Base-by-base conservation (phyloP, 2,329 filamentous ascomycete species). In the Didymella keratinophila region DNA sequence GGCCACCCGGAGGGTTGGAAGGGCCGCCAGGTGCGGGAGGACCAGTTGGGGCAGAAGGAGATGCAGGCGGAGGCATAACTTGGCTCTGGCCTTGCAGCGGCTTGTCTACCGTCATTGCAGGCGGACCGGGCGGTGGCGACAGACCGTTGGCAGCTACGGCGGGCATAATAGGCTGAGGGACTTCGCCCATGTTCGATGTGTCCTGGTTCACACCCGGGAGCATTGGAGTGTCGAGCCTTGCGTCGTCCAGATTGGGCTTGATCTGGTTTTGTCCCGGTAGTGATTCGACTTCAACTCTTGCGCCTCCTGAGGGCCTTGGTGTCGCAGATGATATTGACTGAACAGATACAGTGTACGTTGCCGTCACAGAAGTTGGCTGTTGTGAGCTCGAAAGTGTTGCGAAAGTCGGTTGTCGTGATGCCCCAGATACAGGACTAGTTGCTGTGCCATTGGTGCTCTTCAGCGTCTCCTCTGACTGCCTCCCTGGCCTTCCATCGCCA, bases 61-160 rank as follows among this genome's bases (percentile, higher is more conserved):
- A 12, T 37, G 20, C 10, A 21, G 42, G 27, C 37, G 56, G 39
- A 16, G 41, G 41, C 42, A 37, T 30, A 12, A 36, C 28, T 34
- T 51, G 51, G n/a, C 56, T 56, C 30, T 60, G 51, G 11, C 57
- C 57, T 12, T 47, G 52, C 37, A 56, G 47, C 23, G 51, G 57
- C 37, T 9, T 55, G 20, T 54, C 27, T 16, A 34, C 45, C 14
- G 23, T 58, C n/a, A 52, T 32, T 10, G 37, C 37, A 30, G 49
- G 48, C 20, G 9, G 12, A 4, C 42, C 21, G 18, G 54, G n/a
- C 46, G 43, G 21, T 6, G 11, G 27, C 14, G 30, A 16, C 16
- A 18, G 18, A 4, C 8, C 28, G 4, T 16, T 39, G 27, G 11
- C 21, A 42, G 18, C 45, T 18, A 34, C 37, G 1, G 8, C 43